Base-by-base conservation (phyloP, 768 basidiomycete genomes). In the Psilocybe subaeruginosa region DNA sequence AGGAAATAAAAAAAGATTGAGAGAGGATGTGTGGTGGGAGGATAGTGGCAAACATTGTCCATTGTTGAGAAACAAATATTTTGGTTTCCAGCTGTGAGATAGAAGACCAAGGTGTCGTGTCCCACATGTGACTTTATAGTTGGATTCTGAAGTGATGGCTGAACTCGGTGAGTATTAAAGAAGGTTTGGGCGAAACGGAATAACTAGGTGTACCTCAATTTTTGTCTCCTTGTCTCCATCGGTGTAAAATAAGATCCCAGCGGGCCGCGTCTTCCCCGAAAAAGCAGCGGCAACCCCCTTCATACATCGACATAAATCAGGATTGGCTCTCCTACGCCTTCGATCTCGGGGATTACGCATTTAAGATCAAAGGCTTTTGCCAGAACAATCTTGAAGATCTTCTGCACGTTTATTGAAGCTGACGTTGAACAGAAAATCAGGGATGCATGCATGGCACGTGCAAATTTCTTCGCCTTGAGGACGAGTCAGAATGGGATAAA, bases 361-460 rank as follows among this genome's bases (percentile, higher is more conserved):
- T 99, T 99, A 66, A 99, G 85, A 78, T 99, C 97, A 70, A 99
- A 99, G 33, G 96, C 95, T 72, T 99, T 97, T 51, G 94, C 92
- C 53, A 97, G 85, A 48, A 97, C 94, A 75, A 97, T 97, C 82
- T 97, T 96, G 87, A 97, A 97, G 66, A 97, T 97, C 82, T 99
- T 99, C 82, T 99, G 97, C 57, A 99, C 97, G 77, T 99, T 99
- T 81, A 99, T 97, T 63, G 96, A 96, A 65, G 97, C 96, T 51
- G 94, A 93, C 51, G 97, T 99, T 54, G 97, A 98, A 78, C 97
- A 99, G 78, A 99, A 99, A 75, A 99, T 97, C 62, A 99, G 79
- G n/a, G 96, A 97, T 16, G 97, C 96, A 74, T 99, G 96, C 97
- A 99, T 99, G 54, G 97, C 97, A 74, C 93, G 91, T 63, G 96